Percentiles rank a stretch among this genome's conserved stretches.
Evolutionary conservation across 2,329 filamentous ascomycete species (phyloP).

Genomic region (Beauveria brongniartii): DNA sequence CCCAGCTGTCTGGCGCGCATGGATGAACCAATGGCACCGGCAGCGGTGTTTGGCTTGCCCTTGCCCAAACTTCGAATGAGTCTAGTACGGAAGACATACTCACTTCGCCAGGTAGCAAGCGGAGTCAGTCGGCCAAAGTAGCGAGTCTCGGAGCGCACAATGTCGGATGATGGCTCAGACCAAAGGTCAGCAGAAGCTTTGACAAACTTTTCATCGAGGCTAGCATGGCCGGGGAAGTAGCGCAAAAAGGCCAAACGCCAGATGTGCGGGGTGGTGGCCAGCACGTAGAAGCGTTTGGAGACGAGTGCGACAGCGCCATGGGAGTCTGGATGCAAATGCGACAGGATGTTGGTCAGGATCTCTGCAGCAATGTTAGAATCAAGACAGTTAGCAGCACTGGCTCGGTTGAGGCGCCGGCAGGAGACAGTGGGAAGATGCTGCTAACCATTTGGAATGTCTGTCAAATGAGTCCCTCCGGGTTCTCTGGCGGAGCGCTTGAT

Average conservation of each 20-base stretch:
- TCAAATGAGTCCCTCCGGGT: slow-evolving; percentile 35
- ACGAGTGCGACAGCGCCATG: slow-evolving; percentile 77
- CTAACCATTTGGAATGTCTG: slow-evolving; percentile 75
- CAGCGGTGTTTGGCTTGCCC: slow-evolving; percentile 64
- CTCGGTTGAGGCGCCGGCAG: background rate
- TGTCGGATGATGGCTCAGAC: slow-evolving; percentile 41
- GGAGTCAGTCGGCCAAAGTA: slow-evolving; percentile 76
- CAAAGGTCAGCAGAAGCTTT: slow-evolving; percentile 30
- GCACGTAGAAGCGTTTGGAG: slow-evolving; percentile 74
- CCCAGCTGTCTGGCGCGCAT: slow-evolving; percentile 41
- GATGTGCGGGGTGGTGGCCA: slow-evolving; percentile 85
- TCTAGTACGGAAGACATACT: slow-evolving; percentile 83
- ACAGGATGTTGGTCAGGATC: slow-evolving; percentile 83
- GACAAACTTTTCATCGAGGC: slow-evolving; percentile 21
- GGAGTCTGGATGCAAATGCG: slow-evolving; percentile 79
- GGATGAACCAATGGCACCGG: slow-evolving; percentile 43
- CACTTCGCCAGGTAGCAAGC: slow-evolving; percentile 88
- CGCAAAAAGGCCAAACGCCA: slow-evolving; percentile 91
- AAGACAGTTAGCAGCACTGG: too few species aligned
- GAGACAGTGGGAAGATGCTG: background rate
- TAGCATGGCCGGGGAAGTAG: slow-evolving; percentile 70
- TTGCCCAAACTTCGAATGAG: slow-evolving; percentile 72
- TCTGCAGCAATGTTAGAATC: slow-evolving; percentile 44
- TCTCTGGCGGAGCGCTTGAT: slow-evolving; percentile 36
- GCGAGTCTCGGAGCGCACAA: slow-evolving; percentile 62